phyloP scores from a whole-genome alignment of 345 rosid genomes.

The Eucalyptus urophylla region DNA sequence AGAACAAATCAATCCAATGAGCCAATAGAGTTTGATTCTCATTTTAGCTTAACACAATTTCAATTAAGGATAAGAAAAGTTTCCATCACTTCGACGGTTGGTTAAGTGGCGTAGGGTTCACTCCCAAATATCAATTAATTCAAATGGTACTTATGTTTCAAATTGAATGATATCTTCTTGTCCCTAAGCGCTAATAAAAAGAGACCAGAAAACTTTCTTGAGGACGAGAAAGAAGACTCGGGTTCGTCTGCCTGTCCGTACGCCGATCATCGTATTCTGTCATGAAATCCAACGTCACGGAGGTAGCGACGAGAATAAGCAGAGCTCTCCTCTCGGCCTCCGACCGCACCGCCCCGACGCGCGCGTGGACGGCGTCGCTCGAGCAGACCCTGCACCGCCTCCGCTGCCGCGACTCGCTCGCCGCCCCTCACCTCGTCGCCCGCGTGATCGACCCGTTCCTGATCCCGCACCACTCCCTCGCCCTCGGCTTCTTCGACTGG shows the following conservation, averaged over 20 bases:
- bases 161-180: not conserved
- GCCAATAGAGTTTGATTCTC: not conserved
- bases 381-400: conserved; percentile 59
- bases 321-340: conserved; percentile 50
- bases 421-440: conserved; percentile 54
- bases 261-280: not conserved
- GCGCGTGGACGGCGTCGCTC: conserved; percentile 49
- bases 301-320: conserved; percentile 49
- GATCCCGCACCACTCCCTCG: conserved; percentile 52
- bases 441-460: conserved; percentile 70
- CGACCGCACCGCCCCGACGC: conserved; percentile 15
- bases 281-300: conserved; percentile 16
- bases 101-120: not conserved
- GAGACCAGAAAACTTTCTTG: not conserved
- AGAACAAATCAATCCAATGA: too few relatives aligned
- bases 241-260: not conserved
- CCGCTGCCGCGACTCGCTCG: conserved; percentile 30
- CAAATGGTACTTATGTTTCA: not conserved
- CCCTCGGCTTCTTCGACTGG: conserved; percentile 95
- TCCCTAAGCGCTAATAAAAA: not conserved
- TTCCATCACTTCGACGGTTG: not conserved
- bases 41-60: not conserved
- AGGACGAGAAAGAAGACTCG: too few relatives aligned
- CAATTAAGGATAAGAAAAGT: not conserved
- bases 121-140: not conserved